Evolutionary conservation across 441 rosid species (phyloP).

Genomic region (Raphanus hybrid): DNA sequence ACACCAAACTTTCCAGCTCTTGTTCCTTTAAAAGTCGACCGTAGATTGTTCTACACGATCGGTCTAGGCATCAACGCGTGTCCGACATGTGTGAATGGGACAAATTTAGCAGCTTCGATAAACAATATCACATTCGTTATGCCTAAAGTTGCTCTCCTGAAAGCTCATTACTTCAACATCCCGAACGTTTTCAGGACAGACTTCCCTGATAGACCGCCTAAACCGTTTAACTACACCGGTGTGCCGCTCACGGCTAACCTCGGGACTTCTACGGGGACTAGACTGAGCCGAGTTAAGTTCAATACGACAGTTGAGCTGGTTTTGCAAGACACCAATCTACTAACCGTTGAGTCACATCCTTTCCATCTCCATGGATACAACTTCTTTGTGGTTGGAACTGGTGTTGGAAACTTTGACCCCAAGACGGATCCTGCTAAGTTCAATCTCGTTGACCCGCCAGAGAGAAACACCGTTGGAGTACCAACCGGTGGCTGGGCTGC

Average conservation of each 20-base stretch:
- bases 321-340: slow-evolving; percentile 64
- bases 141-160: slow-evolving; percentile 58
- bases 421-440: slow-evolving; percentile 56
- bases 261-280: slow-evolving; percentile 52
- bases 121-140: slow-evolving; percentile 64
- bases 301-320: slow-evolving; percentile 61
- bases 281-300: slow-evolving; percentile 58
- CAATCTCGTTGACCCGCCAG: slow-evolving; percentile 65
- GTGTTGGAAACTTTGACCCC: slow-evolving; percentile 65
- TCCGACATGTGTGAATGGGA: slow-evolving; percentile 59
- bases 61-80: slow-evolving; percentile 56
- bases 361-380: slow-evolving; percentile 76
- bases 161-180: slow-evolving; percentile 60
- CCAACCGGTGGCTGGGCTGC: slow-evolving; percentile 76
- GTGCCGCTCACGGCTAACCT: slow-evolving; percentile 65
- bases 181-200: slow-evolving; percentile 54
- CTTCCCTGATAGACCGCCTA: slow-evolving; percentile 59
- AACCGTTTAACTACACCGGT: slow-evolving; percentile 63
- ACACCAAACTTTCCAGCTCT: slow-evolving; percentile 57
- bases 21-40: slow-evolving; percentile 57
- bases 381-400: slow-evolving; percentile 67
- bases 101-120: slow-evolving; percentile 57
- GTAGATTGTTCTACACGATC: slow-evolving; percentile 58
- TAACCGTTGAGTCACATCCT: slow-evolving; percentile 70
- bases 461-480: slow-evolving; percentile 51